phyloP scores from a whole-genome alignment of 768 basidiomycete species.

The Bullera alba region DNA sequence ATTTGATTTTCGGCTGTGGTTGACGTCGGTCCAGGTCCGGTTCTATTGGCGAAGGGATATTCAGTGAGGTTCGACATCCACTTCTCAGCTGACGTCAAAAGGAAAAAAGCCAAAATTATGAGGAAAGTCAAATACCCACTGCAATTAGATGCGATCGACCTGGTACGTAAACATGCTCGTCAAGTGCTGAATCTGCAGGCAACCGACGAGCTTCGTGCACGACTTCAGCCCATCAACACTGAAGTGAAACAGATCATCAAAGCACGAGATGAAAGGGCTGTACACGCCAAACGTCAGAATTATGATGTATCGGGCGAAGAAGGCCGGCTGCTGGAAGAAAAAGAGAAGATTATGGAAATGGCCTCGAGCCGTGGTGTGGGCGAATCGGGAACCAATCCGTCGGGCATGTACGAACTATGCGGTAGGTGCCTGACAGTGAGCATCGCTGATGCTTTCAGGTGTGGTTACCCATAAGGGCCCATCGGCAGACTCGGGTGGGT shows the following conservation, averaged over 20 bases:
- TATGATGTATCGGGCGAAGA: slow-evolving; percentile 2
- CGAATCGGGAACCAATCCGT: slow-evolving; percentile 66
- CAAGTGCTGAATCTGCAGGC: slow-evolving; percentile 24
- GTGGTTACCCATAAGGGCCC: slow-evolving; percentile 97
- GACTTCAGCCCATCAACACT: slow-evolving; percentile 63
- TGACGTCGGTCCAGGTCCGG: slow-evolving; percentile 54
- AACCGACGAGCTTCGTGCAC: slow-evolving; percentile 68
- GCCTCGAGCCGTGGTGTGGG: slow-evolving; percentile 49
- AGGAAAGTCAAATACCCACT: slow-evolving; percentile 82
- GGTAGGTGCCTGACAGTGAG: slow-evolving; percentile 53
- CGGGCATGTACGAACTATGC: slow-evolving; percentile 82
- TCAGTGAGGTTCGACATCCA: slow-evolving; percentile 16
- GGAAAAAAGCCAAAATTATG: slow-evolving; percentile 90
- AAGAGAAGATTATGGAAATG: slow-evolving; percentile 58
- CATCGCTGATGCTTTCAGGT: slow-evolving; percentile 12
- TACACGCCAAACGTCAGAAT: slow-evolving; percentile 56
- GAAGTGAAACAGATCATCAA: slow-evolving; percentile 73
- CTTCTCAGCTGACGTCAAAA: not conserved
- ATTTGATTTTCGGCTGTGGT: not conserved
- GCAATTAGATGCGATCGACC: slow-evolving; percentile 77
- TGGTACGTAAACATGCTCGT: slow-evolving; percentile 48
- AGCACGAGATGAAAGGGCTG: slow-evolving; percentile 73
- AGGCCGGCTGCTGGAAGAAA: slow-evolving; percentile 58
- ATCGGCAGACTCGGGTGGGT: slow-evolving; percentile 74
- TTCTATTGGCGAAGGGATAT: slow-evolving; percentile 93